Evolutionary conservation across 352 stramenopile species (phyloP).

Genomic region (Globisporangium lucens): DNA sequence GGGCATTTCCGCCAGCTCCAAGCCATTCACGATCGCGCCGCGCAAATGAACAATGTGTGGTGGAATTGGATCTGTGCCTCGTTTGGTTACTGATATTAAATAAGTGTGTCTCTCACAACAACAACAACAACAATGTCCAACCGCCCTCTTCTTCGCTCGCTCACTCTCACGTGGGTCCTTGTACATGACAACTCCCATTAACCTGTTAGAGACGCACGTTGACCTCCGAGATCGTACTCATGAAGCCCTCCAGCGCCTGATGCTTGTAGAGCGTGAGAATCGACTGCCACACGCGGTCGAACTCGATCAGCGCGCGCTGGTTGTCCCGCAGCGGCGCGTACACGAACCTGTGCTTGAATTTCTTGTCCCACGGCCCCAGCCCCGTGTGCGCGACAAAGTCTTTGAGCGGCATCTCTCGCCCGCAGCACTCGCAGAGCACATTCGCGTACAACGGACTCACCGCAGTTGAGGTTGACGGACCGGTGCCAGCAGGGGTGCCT

Average conservation of each 20-base stretch:
- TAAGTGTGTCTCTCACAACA: background rate
- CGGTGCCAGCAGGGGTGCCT: background rate
- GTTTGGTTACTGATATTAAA: background rate
- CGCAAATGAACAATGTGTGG: slow-evolving; percentile 14
- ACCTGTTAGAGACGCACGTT: background rate
- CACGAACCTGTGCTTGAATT: slow-evolving; percentile 13
- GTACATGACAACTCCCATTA: background rate
- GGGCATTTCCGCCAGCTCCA: slow-evolving; percentile 38
- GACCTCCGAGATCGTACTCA: background rate
- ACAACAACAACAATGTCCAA: background rate
- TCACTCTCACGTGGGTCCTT: background rate
- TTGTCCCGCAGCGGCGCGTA: slow-evolving; percentile 12
- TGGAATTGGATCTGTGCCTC: too few species aligned
- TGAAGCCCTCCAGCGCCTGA: background rate
- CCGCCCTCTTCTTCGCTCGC: background rate
- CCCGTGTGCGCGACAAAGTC: slow-evolving; percentile 10
- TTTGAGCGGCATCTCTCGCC: slow-evolving; percentile 2
- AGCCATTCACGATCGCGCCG: slow-evolving; percentile 57
- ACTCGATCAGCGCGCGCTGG: slow-evolving; percentile 3
- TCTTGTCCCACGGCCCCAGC: background rate
- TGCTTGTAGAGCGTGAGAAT: slow-evolving; percentile 13
- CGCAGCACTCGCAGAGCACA: slow-evolving; percentile 16
- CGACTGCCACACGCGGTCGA: slow-evolving; percentile 17
- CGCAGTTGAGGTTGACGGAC: too few species aligned
- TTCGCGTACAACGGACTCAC: slow-evolving; percentile 1